Percentiles rank a stretch among this genome's conserved stretches.
These are phyloP conservation scores for Hymenoscyphus occultus DNA, from an alignment of 2,329 filamentous ascomycete genomes.

Conservation along the genomic window DNA sequence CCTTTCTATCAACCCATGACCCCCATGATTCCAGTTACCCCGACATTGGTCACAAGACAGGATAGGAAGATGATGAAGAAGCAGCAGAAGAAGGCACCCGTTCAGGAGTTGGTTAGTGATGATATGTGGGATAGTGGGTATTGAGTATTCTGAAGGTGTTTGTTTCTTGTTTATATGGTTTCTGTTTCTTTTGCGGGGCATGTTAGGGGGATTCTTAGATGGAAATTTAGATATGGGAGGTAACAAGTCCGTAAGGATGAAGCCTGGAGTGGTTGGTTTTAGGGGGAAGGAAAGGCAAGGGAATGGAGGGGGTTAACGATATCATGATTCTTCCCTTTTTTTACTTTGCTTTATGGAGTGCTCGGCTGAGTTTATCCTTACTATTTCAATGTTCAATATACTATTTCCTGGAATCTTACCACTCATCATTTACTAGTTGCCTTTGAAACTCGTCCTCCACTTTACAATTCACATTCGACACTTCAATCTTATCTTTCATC, in stretches of 20 bases:
- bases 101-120: constrained; percentile 59
- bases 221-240: constrained; percentile 1
- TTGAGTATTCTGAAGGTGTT: constrained; percentile 13
- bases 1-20: constrained; percentile 74
- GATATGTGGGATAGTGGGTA: constrained; percentile 56
- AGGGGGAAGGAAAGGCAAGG: not conserved
- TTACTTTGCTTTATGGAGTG: not conserved
- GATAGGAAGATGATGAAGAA: constrained; percentile 68
- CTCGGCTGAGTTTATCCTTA: too few species aligned
- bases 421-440: too few species aligned
- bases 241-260: not conserved
- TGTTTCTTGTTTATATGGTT: not conserved
- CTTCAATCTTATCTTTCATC: not conserved
- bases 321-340: not conserved
- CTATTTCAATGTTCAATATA: too few species aligned
- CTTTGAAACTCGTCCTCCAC: too few species aligned
- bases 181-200: not conserved
- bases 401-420: too few species aligned
- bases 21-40: constrained; percentile 72
- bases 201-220: not conserved
- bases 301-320: not conserved
- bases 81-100: constrained; percentile 61
- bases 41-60: constrained; percentile 67
- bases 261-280: not conserved
- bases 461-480: too few species aligned